Percentiles rank a stretch among this genome's conserved stretches.
Conservation (phyloP, 257 asterid genomes). For the Echites panduratus region DNA sequence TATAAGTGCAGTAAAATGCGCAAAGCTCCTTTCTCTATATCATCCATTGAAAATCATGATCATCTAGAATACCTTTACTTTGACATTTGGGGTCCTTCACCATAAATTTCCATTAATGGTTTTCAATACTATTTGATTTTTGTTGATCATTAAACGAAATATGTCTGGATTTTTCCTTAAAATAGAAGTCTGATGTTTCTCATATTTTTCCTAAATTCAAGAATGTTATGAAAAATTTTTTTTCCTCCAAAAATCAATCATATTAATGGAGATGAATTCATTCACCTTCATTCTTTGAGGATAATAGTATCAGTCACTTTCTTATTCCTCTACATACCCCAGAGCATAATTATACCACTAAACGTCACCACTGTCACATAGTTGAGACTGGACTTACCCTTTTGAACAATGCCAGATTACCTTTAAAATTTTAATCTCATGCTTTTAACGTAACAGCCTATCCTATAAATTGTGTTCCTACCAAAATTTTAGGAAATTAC, state of each 20-base stretch:
- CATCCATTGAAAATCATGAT: neutral
- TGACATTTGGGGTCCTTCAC: slow-evolving; percentile 7
- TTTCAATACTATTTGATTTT: slow-evolving; percentile 5
- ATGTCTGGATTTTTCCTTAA: neutral
- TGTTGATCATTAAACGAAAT: slow-evolving; percentile 3
- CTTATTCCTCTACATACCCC: neutral
- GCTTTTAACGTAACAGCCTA: neutral
- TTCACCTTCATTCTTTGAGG: neutral
- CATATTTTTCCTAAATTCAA: neutral
- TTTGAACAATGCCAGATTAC: slow-evolving; percentile 3
- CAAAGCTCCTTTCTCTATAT: neutral
- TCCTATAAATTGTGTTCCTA: neutral
- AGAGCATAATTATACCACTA: neutral
- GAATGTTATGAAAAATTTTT: neutral
- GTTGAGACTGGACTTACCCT: slow-evolving; percentile 2
- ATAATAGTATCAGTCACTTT: neutral
- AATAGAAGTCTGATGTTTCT: neutral
- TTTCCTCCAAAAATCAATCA: neutral
- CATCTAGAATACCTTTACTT: neutral
- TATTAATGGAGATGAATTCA: neutral
- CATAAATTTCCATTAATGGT: neutral
- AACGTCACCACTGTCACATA: neutral
- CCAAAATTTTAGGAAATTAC: neutral
- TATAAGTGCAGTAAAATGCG: slow-evolving; percentile 5
- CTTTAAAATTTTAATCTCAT: neutral